phyloP scores from a whole-genome alignment of 2,329 filamentous ascomycete genomes.

The Penicillium paneum region DNA sequence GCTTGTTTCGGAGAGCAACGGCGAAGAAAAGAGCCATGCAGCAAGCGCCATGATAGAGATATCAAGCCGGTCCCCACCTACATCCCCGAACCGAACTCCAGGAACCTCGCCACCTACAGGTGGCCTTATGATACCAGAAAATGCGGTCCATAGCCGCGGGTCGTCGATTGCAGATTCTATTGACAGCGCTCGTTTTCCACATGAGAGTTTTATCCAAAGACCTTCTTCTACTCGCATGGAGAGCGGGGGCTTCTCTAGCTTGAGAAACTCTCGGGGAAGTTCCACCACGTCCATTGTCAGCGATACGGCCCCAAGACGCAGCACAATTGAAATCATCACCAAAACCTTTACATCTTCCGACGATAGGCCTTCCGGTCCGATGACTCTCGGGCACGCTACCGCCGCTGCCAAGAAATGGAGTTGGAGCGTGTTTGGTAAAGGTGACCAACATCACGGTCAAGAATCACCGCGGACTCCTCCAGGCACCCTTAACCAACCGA shows the following conservation, averaged over 20 bases:
- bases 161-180: slow-evolving; percentile 52
- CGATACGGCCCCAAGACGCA: slow-evolving; percentile 29
- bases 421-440: slow-evolving; percentile 49
- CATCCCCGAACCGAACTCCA: slow-evolving; percentile 51
- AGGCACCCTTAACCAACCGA: slow-evolving; percentile 61
- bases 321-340: slow-evolving; percentile 31
- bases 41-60: slow-evolving; percentile 65
- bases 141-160: slow-evolving; percentile 43
- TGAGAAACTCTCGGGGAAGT: slow-evolving; percentile 21
- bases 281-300: slow-evolving; percentile 28
- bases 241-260: slow-evolving; percentile 21
- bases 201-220: slow-evolving; percentile 23
- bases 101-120: slow-evolving; percentile 43
- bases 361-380: slow-evolving; percentile 41
- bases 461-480: slow-evolving; percentile 38
- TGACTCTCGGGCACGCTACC: slow-evolving; percentile 50
- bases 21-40: slow-evolving; percentile 59
- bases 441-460: slow-evolving; percentile 39
- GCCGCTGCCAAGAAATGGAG: slow-evolving; percentile 61
- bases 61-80: slow-evolving; percentile 59
- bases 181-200: slow-evolving; percentile 21
- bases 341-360: slow-evolving; percentile 28
- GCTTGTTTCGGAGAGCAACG: slow-evolving; percentile 54
- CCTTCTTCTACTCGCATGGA: slow-evolving; percentile 31
- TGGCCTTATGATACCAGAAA: slow-evolving; percentile 33